Evolutionary conservation across 257 asterid genomes (phyloP).

Genomic region (Solanum gandarillasii): DNA sequence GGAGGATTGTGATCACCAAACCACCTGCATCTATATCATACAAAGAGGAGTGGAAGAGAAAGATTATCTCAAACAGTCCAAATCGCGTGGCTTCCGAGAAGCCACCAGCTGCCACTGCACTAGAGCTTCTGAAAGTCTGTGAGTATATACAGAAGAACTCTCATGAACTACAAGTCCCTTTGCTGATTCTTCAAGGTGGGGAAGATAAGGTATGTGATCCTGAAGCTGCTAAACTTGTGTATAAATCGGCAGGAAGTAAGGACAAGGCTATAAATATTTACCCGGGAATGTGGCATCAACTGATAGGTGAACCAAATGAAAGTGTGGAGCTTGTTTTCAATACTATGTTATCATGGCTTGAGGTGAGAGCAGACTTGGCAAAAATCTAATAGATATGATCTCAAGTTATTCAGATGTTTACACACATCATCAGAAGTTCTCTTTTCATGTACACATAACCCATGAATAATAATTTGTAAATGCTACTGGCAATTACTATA

Average conservation of each 20-base stretch:
- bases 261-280: conserved; percentile 62
- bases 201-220: conserved; percentile 64
- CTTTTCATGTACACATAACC: not conserved
- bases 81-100: conserved; percentile 30
- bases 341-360: not conserved
- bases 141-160: conserved; percentile 31
- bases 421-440: not conserved
- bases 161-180: conserved; percentile 35
- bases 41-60: conserved; percentile 54
- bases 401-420: not conserved
- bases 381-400: not conserved
- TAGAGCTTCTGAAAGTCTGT: conserved; percentile 48
- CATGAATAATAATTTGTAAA: not conserved
- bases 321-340: conserved; percentile 5
- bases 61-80: conserved; percentile 43
- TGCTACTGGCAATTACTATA: not conserved
- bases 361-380: conserved; percentile 6
- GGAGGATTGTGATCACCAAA: conserved; percentile 44
- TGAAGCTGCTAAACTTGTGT: conserved; percentile 37
- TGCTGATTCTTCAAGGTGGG: conserved; percentile 67
- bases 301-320: conserved; percentile 19
- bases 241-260: conserved; percentile 34
- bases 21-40: conserved; percentile 43
- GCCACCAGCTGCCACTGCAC: conserved; percentile 55
- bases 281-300: conserved; percentile 67